Conservation (phyloP, 805 yeast species). For the Wickerhamomyces queroliae region DNA sequence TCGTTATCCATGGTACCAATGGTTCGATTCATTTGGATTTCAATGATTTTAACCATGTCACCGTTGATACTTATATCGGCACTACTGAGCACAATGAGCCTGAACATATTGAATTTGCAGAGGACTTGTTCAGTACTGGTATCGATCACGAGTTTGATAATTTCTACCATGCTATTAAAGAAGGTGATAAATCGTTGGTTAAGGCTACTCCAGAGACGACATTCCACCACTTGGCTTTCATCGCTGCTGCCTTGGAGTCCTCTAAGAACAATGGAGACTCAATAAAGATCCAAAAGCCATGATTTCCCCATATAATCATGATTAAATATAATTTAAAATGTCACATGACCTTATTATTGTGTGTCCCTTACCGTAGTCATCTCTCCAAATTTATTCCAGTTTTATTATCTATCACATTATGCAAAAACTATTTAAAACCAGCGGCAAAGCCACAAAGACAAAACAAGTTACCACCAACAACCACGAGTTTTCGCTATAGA, state of each 20-base stretch:
- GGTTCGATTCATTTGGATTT: conserved; percentile 67
- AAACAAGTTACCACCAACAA: too few species aligned
- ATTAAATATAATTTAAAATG: too few species aligned
- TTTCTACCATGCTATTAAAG: conserved; percentile 48
- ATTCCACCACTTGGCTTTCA: conserved; percentile 84
- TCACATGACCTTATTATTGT: background rate
- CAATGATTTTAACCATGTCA: conserved; percentile 30
- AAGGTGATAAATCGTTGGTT: conserved; percentile 48
- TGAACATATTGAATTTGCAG: conserved; percentile 25
- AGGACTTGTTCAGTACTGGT: conserved; percentile 40
- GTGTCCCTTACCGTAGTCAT: background rate
- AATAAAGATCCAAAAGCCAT: conserved; percentile 32
- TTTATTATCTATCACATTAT: too few species aligned
- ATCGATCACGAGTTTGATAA: conserved; percentile 53
- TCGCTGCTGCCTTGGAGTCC: conserved; percentile 75
- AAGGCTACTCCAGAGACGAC: conserved; percentile 61
- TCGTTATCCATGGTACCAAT: conserved; percentile 67
- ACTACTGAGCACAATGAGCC: conserved; percentile 8
- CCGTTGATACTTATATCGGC: conserved; percentile 26
- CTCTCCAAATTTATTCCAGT: background rate
- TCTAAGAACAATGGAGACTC: conserved; percentile 42
- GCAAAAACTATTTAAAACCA: too few species aligned
- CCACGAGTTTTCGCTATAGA: too few species aligned
- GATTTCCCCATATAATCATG: too few species aligned
- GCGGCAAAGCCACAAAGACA: too few species aligned